Percentiles rank a stretch among this genome's conserved stretches.
Conservation (phyloP, 1,284 basidiomycete genomes). For the Lignosus rhinocerotis region DNA sequence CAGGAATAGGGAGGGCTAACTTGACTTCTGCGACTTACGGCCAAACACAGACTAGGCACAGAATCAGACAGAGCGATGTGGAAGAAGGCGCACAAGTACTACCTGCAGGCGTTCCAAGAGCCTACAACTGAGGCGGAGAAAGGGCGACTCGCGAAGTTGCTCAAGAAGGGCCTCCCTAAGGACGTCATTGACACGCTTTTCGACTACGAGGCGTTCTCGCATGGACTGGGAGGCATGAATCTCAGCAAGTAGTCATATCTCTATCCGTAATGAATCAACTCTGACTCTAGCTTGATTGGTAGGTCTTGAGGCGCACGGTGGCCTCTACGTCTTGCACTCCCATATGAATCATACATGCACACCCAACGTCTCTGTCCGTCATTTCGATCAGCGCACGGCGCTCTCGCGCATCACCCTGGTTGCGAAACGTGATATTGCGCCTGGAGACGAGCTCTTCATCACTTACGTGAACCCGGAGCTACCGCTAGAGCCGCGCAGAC, state of each 20-base stretch:
- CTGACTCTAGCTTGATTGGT: constrained; percentile 1
- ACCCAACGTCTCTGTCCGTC: constrained; percentile 77
- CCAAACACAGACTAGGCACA: constrained; percentile 29
- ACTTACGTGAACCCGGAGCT: constrained; percentile 77
- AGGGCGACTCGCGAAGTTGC: constrained; percentile 55
- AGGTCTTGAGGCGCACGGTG: constrained; percentile 88
- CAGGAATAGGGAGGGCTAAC: not conserved
- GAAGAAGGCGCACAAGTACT: constrained; percentile 60
- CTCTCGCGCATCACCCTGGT: constrained; percentile 71
- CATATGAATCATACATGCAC: constrained; percentile 85
- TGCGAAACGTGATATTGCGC: constrained; percentile 63
- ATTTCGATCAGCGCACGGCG: constrained; percentile 61
- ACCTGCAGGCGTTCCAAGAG: constrained; percentile 57
- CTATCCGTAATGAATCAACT: not conserved
- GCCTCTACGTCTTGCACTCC: constrained; percentile 83
- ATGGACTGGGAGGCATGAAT: constrained; percentile 79
- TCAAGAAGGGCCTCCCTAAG: constrained; percentile 56
- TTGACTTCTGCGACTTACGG: not conserved
- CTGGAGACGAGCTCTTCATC: constrained; percentile 76
- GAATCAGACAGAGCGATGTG: constrained; percentile 64
- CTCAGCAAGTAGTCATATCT: constrained; percentile 61
- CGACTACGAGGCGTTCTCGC: constrained; percentile 72
- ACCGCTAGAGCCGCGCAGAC: constrained; percentile 53
- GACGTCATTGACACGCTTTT: constrained; percentile 64
- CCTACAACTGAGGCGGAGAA: constrained; percentile 49